These are phyloP conservation scores for Debaryomycetaceae sp. DNA, from an alignment of 1,139 yeast genomes.

Conservation along the genomic window DNA sequence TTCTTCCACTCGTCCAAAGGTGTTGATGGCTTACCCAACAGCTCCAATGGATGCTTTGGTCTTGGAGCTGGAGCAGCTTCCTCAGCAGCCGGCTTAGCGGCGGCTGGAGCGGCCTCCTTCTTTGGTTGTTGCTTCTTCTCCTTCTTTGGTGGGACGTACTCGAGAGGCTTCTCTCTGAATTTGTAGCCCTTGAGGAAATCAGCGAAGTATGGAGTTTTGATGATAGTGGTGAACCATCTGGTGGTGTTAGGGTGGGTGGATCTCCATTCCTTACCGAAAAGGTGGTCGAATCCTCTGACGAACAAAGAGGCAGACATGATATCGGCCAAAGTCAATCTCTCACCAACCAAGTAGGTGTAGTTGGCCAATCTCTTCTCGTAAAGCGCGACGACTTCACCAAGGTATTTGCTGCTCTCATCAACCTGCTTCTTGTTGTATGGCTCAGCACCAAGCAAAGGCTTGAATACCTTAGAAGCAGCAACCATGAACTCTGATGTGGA, in stretches of 20 bases:
- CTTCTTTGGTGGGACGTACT: conserved; percentile 77
- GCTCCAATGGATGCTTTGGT: conserved; percentile 90
- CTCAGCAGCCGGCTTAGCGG: conserved; percentile 41
- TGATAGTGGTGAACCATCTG: conserved; percentile 85
- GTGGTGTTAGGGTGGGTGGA: conserved; percentile 65
- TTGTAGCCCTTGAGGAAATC: conserved; percentile 40
- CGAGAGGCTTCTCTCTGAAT: conserved; percentile 64
- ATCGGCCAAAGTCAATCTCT: conserved; percentile 85
- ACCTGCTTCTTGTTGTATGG: conserved; percentile 79
- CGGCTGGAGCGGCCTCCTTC: conserved; percentile 20
- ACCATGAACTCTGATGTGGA: conserved; percentile 67
- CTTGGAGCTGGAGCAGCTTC: conserved; percentile 50
- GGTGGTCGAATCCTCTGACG: conserved; percentile 60
- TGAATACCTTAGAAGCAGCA: conserved; percentile 30
- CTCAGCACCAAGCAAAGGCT: conserved; percentile 30
- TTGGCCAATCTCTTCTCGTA: conserved; percentile 65
- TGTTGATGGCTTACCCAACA: conserved; percentile 70
- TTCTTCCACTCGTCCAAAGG: conserved; percentile 95
- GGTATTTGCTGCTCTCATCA: conserved; percentile 48
- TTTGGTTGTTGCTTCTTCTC: conserved; percentile 50
- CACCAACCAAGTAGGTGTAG: conserved; percentile 89
- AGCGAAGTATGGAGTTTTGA: conserved; percentile 52
- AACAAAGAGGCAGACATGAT: conserved; percentile 58
- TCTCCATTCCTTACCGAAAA: conserved; percentile 80
- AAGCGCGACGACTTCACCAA: conserved; percentile 40